Evolutionary conservation across 2,329 filamentous ascomycete genomes (phyloP).

Genomic region (Verticillium klebahnii): DNA sequence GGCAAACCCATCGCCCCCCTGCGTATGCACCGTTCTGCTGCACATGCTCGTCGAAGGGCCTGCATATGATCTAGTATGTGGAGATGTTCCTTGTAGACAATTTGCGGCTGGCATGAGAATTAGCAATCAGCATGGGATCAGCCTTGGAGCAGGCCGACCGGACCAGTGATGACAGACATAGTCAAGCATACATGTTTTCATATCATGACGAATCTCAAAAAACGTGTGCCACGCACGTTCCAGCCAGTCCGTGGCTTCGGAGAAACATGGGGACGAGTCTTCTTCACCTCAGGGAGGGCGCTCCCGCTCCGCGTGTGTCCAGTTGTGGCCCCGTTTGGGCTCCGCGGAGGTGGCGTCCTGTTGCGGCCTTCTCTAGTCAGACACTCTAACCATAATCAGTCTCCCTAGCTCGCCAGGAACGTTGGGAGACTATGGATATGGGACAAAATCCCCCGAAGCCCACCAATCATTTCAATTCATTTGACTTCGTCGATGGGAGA

Average conservation of each 20-base stretch:
- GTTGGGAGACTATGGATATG: not conserved
- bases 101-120: too few species aligned
- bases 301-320: not conserved
- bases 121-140: too few species aligned
- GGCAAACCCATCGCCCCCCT: too few species aligned
- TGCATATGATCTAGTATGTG: too few species aligned
- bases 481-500: not conserved
- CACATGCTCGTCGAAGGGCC: too few species aligned
- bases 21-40: too few species aligned
- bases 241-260: not conserved
- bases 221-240: not conserved
- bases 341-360: not conserved
- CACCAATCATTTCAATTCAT: not conserved
- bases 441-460: not conserved
- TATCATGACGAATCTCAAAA: not conserved
- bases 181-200: not conserved
- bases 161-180: too few species aligned
- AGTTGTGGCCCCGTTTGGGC: not conserved
- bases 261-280: not conserved
- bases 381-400: not conserved
- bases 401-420: not conserved
- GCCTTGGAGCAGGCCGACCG: too few species aligned
- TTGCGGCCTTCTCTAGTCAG: not conserved
- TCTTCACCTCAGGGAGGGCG: not conserved
- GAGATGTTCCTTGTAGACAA: too few species aligned